Evolutionary conservation across 306 rosid genomes (phyloP).

Genomic region (Dryas drummondii): DNA sequence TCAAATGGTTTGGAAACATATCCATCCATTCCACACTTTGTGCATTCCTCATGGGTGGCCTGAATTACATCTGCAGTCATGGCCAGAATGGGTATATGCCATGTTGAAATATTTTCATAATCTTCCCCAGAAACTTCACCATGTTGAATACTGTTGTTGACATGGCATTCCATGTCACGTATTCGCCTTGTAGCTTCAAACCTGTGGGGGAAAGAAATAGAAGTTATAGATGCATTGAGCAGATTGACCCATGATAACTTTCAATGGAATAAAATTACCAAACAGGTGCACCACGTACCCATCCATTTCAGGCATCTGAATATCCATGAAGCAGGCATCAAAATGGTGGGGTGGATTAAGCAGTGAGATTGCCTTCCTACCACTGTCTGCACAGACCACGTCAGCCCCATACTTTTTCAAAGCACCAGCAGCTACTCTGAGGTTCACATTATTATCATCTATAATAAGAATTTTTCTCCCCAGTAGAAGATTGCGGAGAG

Average conservation of each 20-base stretch:
- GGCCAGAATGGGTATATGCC: slow-evolving; percentile 83
- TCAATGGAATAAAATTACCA: background rate
- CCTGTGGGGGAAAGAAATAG: slow-evolving; percentile 33
- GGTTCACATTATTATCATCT: slow-evolving; percentile 89
- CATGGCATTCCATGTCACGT: slow-evolving; percentile 52
- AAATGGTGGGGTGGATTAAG: slow-evolving; percentile 81
- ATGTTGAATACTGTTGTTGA: slow-evolving; percentile 29
- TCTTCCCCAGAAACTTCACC: slow-evolving; percentile 46
- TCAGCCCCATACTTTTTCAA: slow-evolving; percentile 86
- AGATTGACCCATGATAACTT: too few species aligned
- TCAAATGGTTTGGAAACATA: slow-evolving; percentile 96
- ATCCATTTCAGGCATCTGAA: slow-evolving; percentile 98
- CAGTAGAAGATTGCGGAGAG: slow-evolving; percentile 66
- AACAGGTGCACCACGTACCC: slow-evolving; percentile 56
- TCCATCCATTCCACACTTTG: slow-evolving; percentile 85
- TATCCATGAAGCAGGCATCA: slow-evolving; percentile 97
- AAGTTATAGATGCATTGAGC: background rate
- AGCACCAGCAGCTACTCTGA: slow-evolving; percentile 91
- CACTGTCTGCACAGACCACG: slow-evolving; percentile 79
- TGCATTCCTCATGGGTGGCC: slow-evolving; percentile 83
- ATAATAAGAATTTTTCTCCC: slow-evolving; percentile 84
- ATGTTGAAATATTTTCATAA: slow-evolving; percentile 33
- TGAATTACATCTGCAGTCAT: slow-evolving; percentile 98
- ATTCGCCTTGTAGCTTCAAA: slow-evolving; percentile 76
- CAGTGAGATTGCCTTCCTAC: slow-evolving; percentile 61